Conservation (phyloP, 2,329 filamentous ascomycete genomes). For the Trichoderma afroharzianum region DNA sequence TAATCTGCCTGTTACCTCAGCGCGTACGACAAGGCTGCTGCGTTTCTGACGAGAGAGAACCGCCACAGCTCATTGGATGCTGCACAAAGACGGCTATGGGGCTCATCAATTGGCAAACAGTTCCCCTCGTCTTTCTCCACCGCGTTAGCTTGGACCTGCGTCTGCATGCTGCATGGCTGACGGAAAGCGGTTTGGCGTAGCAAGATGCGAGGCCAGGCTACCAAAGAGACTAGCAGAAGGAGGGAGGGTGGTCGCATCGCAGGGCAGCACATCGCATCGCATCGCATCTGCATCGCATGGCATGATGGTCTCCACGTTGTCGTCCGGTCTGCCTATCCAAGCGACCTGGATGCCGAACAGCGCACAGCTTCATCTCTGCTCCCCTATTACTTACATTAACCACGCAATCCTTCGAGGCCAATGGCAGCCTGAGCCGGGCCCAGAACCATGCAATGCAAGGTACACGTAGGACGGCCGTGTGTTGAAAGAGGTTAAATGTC, state of each 20-base stretch:
- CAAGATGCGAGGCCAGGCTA: not conserved
- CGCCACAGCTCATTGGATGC: not conserved
- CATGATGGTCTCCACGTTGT: not conserved
- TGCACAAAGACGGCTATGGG: not conserved
- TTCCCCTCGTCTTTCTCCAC: slow-evolving; percentile 6
- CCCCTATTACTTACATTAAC: slow-evolving; percentile 6
- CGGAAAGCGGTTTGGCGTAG: slow-evolving; percentile 19
- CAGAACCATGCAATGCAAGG: slow-evolving; percentile 5
- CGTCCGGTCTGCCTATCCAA: not conserved
- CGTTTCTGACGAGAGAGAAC: not conserved
- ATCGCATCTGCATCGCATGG: not conserved
- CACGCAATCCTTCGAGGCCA: not conserved
- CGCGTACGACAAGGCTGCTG: not conserved
- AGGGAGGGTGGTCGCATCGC: slow-evolving; percentile 2
- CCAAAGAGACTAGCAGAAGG: not conserved
- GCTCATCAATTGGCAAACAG: not conserved
- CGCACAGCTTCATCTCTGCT: not conserved
- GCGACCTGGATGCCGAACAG: not conserved
- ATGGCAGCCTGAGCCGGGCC: not conserved
- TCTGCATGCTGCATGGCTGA: slow-evolving; percentile 20
- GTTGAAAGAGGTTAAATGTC: not conserved
- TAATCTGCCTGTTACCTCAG: not conserved
- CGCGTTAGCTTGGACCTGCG: slow-evolving; percentile 20
- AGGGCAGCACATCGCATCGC: not conserved
- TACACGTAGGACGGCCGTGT: not conserved